These are phyloP conservation scores for Eutrema yunnanense DNA, from an alignment of 345 rosid species.

Conservation along the genomic window DNA sequence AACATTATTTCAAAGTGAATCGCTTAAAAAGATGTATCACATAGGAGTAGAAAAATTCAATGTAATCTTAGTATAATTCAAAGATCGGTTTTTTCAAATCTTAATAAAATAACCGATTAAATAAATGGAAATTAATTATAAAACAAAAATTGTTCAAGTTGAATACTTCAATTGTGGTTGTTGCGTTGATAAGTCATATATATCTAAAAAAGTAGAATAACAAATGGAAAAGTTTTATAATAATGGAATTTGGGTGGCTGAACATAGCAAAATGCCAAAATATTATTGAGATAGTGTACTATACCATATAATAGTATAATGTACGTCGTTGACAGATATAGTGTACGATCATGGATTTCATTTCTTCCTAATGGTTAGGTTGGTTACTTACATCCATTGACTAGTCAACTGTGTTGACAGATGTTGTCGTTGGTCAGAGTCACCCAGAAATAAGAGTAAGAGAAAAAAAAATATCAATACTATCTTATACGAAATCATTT, in stretches of 20 bases:
- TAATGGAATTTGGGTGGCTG: constrained; percentile 9
- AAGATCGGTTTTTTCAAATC: neutral
- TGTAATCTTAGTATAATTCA: neutral
- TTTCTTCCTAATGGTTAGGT: neutral
- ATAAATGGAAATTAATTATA: neutral
- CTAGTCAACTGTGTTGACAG: constrained; percentile 12
- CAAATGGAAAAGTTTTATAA: neutral
- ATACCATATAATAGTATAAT: neutral
- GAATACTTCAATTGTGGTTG: neutral
- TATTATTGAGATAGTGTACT: neutral
- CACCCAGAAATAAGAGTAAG: neutral
- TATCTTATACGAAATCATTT: neutral
- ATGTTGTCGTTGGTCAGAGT: neutral
- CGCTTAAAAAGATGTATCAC: neutral
- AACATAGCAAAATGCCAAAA: neutral
- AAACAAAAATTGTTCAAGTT: neutral
- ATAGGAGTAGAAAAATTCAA: neutral
- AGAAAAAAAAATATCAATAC: neutral
- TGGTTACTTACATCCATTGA: neutral
- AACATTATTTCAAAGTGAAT: neutral
- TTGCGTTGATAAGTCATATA: neutral
- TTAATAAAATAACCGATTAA: neutral
- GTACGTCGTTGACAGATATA: neutral
- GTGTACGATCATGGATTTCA: neutral
- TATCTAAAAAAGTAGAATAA: neutral